Conservation (phyloP, 2,329 filamentous ascomycete genomes). For the Alternaria brassicae region DNA sequence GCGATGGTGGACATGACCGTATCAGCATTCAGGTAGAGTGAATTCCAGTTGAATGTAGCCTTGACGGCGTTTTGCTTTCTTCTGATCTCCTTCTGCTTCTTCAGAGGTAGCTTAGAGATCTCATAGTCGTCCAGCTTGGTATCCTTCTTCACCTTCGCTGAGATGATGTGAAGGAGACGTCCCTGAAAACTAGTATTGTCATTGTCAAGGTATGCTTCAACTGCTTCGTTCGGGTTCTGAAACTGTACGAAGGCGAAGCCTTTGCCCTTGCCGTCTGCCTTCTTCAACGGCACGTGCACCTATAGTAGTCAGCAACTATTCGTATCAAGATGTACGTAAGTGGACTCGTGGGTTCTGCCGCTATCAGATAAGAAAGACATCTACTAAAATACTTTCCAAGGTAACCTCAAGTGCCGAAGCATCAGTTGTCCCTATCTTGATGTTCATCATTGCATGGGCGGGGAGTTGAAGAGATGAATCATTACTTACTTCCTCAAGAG, state of each 20-base stretch:
- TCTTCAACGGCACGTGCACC: constrained; percentile 85
- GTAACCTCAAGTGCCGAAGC: constrained; percentile 87
- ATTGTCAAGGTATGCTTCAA: constrained; percentile 77
- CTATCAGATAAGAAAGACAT: constrained; percentile 92
- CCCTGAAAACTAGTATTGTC: constrained; percentile 93
- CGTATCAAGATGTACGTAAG: background rate
- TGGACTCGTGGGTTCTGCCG: constrained; percentile 17
- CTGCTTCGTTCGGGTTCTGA: constrained; percentile 72
- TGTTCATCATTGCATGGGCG: constrained; percentile 76
- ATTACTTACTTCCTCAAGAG: constrained; percentile 81
- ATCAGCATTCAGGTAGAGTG: constrained; percentile 96
- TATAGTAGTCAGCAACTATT: constrained; percentile 53
- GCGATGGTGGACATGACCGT: constrained; percentile 91
- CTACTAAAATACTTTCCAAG: constrained; percentile 99
- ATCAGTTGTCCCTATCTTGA: constrained; percentile 99
- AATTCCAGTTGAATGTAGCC: constrained; percentile 94
- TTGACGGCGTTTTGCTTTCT: constrained; percentile 81
- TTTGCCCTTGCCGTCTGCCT: constrained; percentile 74
- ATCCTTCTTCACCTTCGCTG: constrained; percentile 81
- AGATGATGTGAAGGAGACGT: constrained; percentile 87
- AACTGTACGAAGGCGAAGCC: constrained; percentile 91
- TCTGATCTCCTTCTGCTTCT: constrained; percentile 91
- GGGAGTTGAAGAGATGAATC: constrained; percentile 23
- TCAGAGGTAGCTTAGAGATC: constrained; percentile 88
- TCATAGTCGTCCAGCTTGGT: constrained; percentile 85